Conservation (phyloP, 345 rosid genomes). For the Gossypium thurberi region DNA sequence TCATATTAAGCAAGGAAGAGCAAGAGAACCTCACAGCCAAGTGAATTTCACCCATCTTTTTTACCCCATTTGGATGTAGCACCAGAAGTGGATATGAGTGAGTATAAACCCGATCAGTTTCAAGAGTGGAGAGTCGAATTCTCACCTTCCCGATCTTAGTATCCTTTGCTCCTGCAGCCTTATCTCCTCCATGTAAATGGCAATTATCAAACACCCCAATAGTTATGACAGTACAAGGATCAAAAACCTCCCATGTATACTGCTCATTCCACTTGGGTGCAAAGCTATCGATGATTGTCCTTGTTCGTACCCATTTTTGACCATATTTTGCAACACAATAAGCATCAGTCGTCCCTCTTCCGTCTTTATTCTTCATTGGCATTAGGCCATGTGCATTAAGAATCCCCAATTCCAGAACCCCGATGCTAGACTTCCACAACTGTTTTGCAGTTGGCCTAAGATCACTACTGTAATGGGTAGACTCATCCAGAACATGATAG, state of each 20-base stretch:
- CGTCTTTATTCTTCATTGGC: conserved; percentile 89
- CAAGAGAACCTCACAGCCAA: conserved; percentile 87
- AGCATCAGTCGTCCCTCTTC: conserved; percentile 82
- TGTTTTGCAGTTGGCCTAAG: conserved; percentile 90
- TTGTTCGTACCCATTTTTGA: conserved; percentile 84
- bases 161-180: conserved; percentile 52
- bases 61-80: conserved; percentile 68
- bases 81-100: conserved; percentile 85
- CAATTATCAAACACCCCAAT: conserved; percentile 87
- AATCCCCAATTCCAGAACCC: conserved; percentile 78
- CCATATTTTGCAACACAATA: conserved; percentile 95
- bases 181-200: conserved; percentile 71
- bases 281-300: conserved; percentile 83
- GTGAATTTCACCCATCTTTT: conserved; percentile 93
- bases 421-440: conserved; percentile 78
- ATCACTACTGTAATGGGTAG: conserved; percentile 88
- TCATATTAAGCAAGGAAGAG: conserved; percentile 81
- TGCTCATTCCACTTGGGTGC: conserved; percentile 98
- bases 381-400: conserved; percentile 68
- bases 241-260: conserved; percentile 90
- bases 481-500: conserved; percentile 86
- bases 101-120: conserved; percentile 82
- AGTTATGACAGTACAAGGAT: conserved; percentile 89
- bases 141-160: conserved; percentile 75
- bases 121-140: conserved; percentile 85